These are phyloP conservation scores for Cucurbitaria berberidis DNA, from an alignment of 2,329 filamentous ascomycete genomes.

Conservation along the genomic window DNA sequence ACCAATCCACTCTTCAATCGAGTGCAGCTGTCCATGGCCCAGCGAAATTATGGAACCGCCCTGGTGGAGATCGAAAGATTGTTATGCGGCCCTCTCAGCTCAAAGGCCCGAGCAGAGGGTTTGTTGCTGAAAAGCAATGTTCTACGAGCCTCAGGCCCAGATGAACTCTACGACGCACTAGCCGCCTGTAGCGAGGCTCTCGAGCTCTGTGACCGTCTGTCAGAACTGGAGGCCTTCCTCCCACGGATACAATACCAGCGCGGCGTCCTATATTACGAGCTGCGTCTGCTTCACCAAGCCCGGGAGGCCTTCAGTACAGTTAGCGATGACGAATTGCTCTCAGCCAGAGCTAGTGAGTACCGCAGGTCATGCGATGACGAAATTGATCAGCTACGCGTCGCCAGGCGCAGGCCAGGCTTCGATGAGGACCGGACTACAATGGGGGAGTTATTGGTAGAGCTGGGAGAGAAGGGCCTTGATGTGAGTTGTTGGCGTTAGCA, in stretches of 20 bases:
- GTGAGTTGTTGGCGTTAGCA: constrained; percentile 7
- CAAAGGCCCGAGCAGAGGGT: constrained; percentile 34
- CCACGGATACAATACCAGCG: constrained; percentile 37
- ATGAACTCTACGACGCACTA: constrained; percentile 35
- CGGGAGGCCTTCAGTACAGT: constrained; percentile 25
- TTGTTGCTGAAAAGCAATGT: constrained; percentile 40
- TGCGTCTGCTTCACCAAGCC: constrained; percentile 30
- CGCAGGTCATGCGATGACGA: constrained; percentile 29
- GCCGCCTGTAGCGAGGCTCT: constrained; percentile 42
- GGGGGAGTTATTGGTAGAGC: constrained; percentile 23
- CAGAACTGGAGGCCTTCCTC: constrained; percentile 26
- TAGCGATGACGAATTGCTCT: constrained; percentile 14
- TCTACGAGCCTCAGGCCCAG: constrained; percentile 27
- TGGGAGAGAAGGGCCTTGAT: constrained; percentile 18
- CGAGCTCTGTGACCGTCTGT: constrained; percentile 31
- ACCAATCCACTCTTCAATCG: constrained; percentile 24
- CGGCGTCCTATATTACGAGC: constrained; percentile 30
- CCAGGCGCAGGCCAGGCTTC: constrained; percentile 35
- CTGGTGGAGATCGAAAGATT: constrained; percentile 33
- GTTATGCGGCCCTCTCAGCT: constrained; percentile 32
- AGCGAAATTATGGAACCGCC: constrained; percentile 32
- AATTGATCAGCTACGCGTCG: constrained; percentile 12
- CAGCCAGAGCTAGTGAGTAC: constrained; percentile 16
- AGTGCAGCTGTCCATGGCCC: constrained; percentile 22
- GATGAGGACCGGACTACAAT: constrained; percentile 33